Percentiles rank a stretch among this genome's conserved stretches.
phyloP scores from a whole-genome alignment of 257 asterid genomes.

The Rehmannia glutinosa region DNA sequence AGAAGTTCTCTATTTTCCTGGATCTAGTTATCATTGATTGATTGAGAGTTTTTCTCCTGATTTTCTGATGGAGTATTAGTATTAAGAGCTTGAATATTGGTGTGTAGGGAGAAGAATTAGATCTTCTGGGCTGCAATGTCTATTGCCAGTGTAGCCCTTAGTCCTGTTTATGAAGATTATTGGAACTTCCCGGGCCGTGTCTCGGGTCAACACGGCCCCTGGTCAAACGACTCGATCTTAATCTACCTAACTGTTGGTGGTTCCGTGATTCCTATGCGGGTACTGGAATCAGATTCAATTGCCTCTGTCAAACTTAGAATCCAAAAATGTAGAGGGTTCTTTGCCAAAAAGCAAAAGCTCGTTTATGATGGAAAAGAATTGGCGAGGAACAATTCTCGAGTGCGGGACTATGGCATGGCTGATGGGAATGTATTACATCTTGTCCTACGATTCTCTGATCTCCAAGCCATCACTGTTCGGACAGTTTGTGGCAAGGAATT shows the following conservation, averaged over 20 bases:
- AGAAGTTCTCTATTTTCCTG: neutral
- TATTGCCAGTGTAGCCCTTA: conserved; percentile 68
- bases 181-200: conserved; percentile 47
- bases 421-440: conserved; percentile 70
- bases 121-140: conserved; percentile 49
- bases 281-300: conserved; percentile 68
- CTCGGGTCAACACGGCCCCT: conserved; percentile 29
- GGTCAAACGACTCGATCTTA: conserved; percentile 53
- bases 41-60: conserved; percentile 10
- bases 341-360: conserved; percentile 62
- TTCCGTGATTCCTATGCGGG: conserved; percentile 64
- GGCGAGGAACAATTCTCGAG: conserved; percentile 51
- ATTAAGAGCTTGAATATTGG: conserved; percentile 12
- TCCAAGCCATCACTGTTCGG: conserved; percentile 66
- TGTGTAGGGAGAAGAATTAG: conserved; percentile 27
- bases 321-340: conserved; percentile 56
- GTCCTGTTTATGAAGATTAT: conserved; percentile 58
- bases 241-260: conserved; percentile 60
- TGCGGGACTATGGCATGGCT: conserved; percentile 59
- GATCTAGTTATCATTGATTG: conserved; percentile 4
- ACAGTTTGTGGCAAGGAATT: conserved; percentile 72
- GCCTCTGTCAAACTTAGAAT: conserved; percentile 74
- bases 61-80: conserved; percentile 3
- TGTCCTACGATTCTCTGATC: conserved; percentile 60
- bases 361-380: conserved; percentile 76